Percentiles rank a stretch among this genome's conserved stretches.
These are phyloP conservation scores for Pyrrhoderma lamaoense DNA, from an alignment of 1,284 basidiomycete species.

Conservation along the genomic window DNA sequence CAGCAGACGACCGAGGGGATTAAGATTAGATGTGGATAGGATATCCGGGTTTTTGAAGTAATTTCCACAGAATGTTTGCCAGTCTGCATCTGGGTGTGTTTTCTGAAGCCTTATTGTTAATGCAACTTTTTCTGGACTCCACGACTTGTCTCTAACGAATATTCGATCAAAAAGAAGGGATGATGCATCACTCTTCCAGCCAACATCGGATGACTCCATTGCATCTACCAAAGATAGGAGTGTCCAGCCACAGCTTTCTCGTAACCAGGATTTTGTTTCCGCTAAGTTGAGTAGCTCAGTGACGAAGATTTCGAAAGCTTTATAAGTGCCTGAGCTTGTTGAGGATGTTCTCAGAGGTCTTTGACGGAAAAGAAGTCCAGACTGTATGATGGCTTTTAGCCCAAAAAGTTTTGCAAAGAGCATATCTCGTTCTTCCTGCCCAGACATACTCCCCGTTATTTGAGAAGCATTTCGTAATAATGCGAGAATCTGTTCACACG, in stretches of 20 bases:
- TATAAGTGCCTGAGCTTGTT: conserved; percentile 46
- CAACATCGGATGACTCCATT: conserved; percentile 47
- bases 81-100: conserved; percentile 48
- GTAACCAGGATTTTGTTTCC: conserved; percentile 84
- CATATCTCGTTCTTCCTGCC: conserved; percentile 88
- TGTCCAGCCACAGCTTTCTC: conserved; percentile 89
- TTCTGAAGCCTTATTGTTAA: conserved; percentile 67
- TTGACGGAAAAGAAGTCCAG: conserved; percentile 65
- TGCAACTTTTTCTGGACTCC: conserved; percentile 88
- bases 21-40: conserved; percentile 65
- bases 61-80: conserved; percentile 46
- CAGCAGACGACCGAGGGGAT: conserved; percentile 68
- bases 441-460: conserved; percentile 65
- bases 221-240: conserved; percentile 58
- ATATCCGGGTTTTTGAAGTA: conserved; percentile 71
- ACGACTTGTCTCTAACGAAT: conserved; percentile 48
- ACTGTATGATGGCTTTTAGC: conserved; percentile 74
- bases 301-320: conserved; percentile 60
- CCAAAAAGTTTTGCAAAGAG: conserved; percentile 93
- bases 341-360: conserved; percentile 45
- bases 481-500: conserved; percentile 67
- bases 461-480: conserved; percentile 68
- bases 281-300: conserved; percentile 64
- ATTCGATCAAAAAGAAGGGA: conserved; percentile 44
- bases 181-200: conserved; percentile 70